phyloP scores from a whole-genome alignment of 805 yeast species.

The Yarrowia hollandica region DNA sequence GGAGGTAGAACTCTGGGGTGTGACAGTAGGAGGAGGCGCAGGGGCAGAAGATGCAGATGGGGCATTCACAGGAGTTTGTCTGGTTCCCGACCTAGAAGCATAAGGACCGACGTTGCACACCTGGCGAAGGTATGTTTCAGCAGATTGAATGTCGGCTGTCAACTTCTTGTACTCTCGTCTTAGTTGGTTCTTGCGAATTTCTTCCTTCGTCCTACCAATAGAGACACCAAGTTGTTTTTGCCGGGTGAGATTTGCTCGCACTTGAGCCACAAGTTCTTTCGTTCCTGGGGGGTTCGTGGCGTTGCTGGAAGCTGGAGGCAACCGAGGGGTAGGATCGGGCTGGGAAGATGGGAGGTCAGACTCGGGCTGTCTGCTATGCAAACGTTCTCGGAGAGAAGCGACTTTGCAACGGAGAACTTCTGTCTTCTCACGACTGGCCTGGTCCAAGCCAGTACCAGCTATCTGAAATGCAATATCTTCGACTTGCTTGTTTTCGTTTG shows the following conservation, averaged over 20 bases:
- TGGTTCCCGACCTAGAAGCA: neutral
- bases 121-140: neutral
- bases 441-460: neutral
- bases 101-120: constrained; percentile 4
- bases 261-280: neutral
- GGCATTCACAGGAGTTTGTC: neutral
- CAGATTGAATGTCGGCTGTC: neutral
- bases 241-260: neutral
- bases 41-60: neutral
- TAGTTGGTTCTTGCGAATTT: neutral
- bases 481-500: neutral
- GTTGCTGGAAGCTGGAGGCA: neutral
- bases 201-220: neutral
- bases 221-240: neutral
- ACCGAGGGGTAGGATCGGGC: neutral
- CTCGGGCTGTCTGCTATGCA: neutral
- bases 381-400: neutral
- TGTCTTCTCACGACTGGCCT: neutral
- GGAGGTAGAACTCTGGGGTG: too few species aligned
- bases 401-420: neutral
- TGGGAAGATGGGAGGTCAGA: too few species aligned
- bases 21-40: neutral
- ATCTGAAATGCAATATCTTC: neutral
- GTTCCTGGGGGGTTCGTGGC: constrained; percentile 5
- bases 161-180: neutral